Evolutionary conservation across 2,329 filamentous ascomycete species (phyloP).

Genomic region (Cladosporium velox): DNA sequence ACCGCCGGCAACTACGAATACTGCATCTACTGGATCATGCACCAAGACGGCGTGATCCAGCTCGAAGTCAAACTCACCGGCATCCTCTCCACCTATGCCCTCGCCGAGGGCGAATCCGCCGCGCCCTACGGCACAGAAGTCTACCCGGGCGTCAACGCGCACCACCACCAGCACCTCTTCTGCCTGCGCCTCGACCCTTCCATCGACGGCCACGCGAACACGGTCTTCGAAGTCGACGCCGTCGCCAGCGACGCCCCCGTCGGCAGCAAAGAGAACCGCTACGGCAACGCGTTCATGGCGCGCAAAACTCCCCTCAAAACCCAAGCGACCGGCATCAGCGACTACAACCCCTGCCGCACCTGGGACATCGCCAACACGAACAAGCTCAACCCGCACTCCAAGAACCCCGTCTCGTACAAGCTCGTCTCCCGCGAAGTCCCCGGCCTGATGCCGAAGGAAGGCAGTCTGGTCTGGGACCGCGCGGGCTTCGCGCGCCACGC

Average conservation of each 20-base stretch:
- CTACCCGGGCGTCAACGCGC: slow-evolving; percentile 82
- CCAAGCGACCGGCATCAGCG: slow-evolving; percentile 45
- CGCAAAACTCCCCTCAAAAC: slow-evolving; percentile 42
- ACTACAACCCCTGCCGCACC: slow-evolving; percentile 44
- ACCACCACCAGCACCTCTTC: slow-evolving; percentile 92
- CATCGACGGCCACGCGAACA: slow-evolving; percentile 79
- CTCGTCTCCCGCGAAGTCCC: slow-evolving; percentile 68
- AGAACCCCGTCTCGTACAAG: slow-evolving; percentile 81
- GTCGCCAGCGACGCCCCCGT: slow-evolving; percentile 47
- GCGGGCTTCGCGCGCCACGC: slow-evolving; percentile 80
- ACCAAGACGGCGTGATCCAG: slow-evolving; percentile 79
- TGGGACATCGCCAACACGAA: slow-evolving; percentile 73
- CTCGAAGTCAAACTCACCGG: slow-evolving; percentile 84
- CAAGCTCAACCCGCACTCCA: slow-evolving; percentile 78
- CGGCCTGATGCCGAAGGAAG: slow-evolving; percentile 71
- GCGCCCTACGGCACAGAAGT: slow-evolving; percentile 86
- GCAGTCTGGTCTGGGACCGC: slow-evolving; percentile 78
- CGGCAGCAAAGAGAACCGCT: slow-evolving; percentile 56
- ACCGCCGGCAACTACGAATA: slow-evolving; percentile 94
- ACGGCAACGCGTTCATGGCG: slow-evolving; percentile 61
- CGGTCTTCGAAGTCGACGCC: slow-evolving; percentile 58
- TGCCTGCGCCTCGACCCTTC: slow-evolving; percentile 82
- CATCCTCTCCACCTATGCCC: slow-evolving; percentile 83
- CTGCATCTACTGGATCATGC: slow-evolving; percentile 80
- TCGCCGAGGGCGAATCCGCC: slow-evolving; percentile 75